A percentile compares a stretch with the other conserved stretches of the same genome.
phyloP scores from a whole-genome alignment of 768 basidiomycete genomes.

The Mycena alexandri region DNA sequence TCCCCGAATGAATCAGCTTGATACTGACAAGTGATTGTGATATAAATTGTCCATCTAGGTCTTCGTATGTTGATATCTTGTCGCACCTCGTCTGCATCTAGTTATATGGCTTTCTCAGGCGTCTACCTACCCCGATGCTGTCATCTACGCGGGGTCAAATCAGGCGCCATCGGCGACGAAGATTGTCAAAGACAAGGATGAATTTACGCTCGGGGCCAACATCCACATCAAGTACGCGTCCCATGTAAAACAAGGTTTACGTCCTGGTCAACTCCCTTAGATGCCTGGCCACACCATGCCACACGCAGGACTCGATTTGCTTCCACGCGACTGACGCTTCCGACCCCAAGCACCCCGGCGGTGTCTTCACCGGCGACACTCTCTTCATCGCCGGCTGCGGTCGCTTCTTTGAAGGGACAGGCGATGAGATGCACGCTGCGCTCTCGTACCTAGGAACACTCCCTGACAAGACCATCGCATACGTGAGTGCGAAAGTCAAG shows the following conservation, averaged over 20 bases:
- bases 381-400: slow-evolving; percentile 92
- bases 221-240: slow-evolving; percentile 68
- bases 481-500: too few relatives aligned
- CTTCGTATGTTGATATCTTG: slow-evolving; percentile 58
- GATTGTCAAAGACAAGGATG: slow-evolving; percentile 84
- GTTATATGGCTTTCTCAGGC: slow-evolving; percentile 47
- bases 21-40: background rate
- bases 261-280: slow-evolving; percentile 48
- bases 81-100: background rate
- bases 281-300: slow-evolving; percentile 91
- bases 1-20: too few relatives aligned
- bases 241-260: slow-evolving; percentile 4
- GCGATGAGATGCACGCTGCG: slow-evolving; percentile 83
- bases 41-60: slow-evolving; percentile 47
- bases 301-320: slow-evolving; percentile 97
- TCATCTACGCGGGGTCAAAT: slow-evolving; percentile 87
- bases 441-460: slow-evolving; percentile 77
- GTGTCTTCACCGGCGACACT: slow-evolving; percentile 95
- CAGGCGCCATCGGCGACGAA: slow-evolving; percentile 75
- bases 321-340: slow-evolving; percentile 76
- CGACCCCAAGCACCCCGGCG: slow-evolving; percentile 68
- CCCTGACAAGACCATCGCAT: slow-evolving; percentile 84
- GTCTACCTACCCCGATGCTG: slow-evolving; percentile 57
- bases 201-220: slow-evolving; percentile 78
- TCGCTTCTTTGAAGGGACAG: slow-evolving; percentile 93